Conservation (phyloP, 2,329 filamentous ascomycete species). For the Pestalotiopsis sp. region DNA sequence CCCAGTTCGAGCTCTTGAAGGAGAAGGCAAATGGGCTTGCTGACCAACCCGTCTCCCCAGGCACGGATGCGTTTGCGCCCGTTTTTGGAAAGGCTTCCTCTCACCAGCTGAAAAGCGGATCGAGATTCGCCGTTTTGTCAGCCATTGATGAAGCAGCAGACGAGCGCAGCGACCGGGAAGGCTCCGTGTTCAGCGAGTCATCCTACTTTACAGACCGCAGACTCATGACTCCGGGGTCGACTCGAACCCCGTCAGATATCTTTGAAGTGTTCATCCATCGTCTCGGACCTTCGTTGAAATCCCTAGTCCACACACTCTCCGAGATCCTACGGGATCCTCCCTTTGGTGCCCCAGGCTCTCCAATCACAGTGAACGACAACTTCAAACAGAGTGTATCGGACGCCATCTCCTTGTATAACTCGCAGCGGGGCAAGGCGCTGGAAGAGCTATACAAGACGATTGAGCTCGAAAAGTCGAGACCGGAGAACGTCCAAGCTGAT, state of each 20-base stretch:
- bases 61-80: constrained; percentile 27
- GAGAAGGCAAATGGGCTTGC: constrained; percentile 50
- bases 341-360: constrained; percentile 70
- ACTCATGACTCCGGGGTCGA: constrained; percentile 29
- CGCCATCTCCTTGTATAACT: constrained; percentile 78
- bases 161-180: constrained; percentile 54
- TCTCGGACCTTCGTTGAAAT: constrained; percentile 94
- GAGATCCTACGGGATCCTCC: constrained; percentile 87
- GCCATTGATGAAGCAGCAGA: constrained; percentile 67
- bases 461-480: constrained; percentile 68
- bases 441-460: constrained; percentile 80
- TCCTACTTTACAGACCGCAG: constrained; percentile 9
- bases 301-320: constrained; percentile 86
- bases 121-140: constrained; percentile 50
- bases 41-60: constrained; percentile 33
- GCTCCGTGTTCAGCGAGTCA: constrained; percentile 24
- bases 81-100: constrained; percentile 24
- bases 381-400: constrained; percentile 80
- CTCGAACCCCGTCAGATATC: constrained; percentile 75
- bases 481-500: constrained; percentile 82
- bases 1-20: constrained; percentile 83
- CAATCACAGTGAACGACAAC: constrained; percentile 76
- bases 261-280: constrained; percentile 89
- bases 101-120: constrained; percentile 37
- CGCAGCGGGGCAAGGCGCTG: constrained; percentile 75